phyloP scores from a whole-genome alignment of 1,284 basidiomycete genomes.

The Xerocomus amazonicus region DNA sequence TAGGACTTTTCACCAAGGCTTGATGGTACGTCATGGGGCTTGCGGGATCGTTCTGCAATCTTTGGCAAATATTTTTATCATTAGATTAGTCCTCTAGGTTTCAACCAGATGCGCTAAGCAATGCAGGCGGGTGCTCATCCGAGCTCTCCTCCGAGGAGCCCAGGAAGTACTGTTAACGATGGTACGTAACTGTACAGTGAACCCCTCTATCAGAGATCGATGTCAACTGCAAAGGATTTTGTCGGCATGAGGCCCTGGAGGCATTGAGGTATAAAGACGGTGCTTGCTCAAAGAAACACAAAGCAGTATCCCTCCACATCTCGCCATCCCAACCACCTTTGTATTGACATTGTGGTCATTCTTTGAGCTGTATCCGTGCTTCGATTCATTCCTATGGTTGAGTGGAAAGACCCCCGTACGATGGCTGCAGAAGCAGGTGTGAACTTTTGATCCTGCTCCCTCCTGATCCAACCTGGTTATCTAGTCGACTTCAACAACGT shows the following conservation, averaged over 20 bases:
- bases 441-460: constrained; percentile 14
- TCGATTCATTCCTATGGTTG: constrained; percentile 42
- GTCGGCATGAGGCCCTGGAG: constrained; percentile 22
- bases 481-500: constrained; percentile 56
- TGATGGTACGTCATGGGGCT: not conserved
- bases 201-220: constrained; percentile 8
- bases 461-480: constrained; percentile 1
- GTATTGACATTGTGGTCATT: constrained; percentile 5
- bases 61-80: not conserved
- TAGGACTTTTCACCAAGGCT: too few species aligned
- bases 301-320: constrained; percentile 6
- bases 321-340: constrained; percentile 3
- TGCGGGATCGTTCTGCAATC: not conserved
- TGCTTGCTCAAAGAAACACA: constrained; percentile 5
- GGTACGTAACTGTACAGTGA: constrained; percentile 21
- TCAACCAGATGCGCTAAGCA: not conserved
- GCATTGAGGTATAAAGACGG: constrained; percentile 24
- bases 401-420: constrained; percentile 53
- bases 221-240: constrained; percentile 6
- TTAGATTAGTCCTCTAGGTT: not conserved
- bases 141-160: not conserved
- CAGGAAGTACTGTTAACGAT: not conserved
- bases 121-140: too few species aligned
- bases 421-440: constrained; percentile 47
- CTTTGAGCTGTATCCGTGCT: constrained; percentile 10